Base-by-base conservation (phyloP, 441 rosid species). In the Biscutella auriculata region DNA sequence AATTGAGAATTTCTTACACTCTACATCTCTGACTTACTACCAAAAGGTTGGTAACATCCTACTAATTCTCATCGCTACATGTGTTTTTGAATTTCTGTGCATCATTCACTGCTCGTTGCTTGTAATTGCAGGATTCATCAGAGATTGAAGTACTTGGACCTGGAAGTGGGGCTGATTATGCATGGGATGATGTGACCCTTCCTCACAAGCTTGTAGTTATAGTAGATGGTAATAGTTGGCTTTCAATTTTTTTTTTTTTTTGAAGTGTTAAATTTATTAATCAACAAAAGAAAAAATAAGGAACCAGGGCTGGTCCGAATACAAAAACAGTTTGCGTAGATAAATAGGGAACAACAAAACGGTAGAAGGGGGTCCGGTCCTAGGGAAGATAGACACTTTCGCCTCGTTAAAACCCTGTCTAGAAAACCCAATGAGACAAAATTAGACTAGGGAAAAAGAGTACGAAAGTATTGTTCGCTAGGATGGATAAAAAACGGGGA, bases 151-250 rank as follows among this genome's bases (percentile, higher is more conserved):
- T 87, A 74, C 95, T 93, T 71, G 85, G 77, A 70, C 79, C 97
- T 61, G 83, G 73, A 60, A 57, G 74, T 72, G 66, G 76, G 71
- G 75, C 70, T 65, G 82, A 78, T 72, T 93, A 88, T 76, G 94
- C 79, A 63, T 93, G 99, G 97, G 97, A 88, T 78, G 91, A 88
- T 87, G 60, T 75, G 73, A 83, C 87, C 53, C 95, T 82, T 79
- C 96, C 99, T 9, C 97, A 69, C 73, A 93, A 80, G 74, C 78
- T 93, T 70, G 73, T 88, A 63, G 80, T 93, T 62, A 60, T 85
- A 42, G 72, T 93, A 62, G 80, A 66, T 73, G 93, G 99, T 93
- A 84, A 62, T 49, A 43, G 43, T 48, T 36, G 48, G 29, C 60
- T 57, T 62, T 43, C 46, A 4, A 19, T 19, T 19, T 19, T 19